Percentiles rank a stretch among this genome's conserved stretches.
phyloP scores from a whole-genome alignment of 2,329 filamentous ascomycete species.

The Trichoderma brevicompactum region DNA sequence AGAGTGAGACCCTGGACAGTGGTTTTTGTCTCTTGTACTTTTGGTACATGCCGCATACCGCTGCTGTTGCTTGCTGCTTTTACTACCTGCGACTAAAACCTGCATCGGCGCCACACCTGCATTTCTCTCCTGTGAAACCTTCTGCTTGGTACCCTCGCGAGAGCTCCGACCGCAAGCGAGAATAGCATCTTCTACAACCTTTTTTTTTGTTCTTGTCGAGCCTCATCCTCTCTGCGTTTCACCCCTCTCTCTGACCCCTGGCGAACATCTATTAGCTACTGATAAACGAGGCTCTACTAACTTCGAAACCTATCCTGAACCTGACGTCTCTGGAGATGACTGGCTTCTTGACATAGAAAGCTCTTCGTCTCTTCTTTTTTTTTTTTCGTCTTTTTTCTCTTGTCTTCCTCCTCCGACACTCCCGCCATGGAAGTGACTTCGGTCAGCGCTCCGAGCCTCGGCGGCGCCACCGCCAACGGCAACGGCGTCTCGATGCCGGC shows the following conservation, averaged over 20 bases:
- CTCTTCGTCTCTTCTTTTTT: conserved; percentile 28
- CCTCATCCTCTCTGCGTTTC: not conserved
- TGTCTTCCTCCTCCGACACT: conserved; percentile 17
- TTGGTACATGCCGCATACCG: not conserved
- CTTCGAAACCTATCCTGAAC: conserved; percentile 20
- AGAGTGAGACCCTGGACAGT: conserved; percentile 8
- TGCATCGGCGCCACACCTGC: conserved; percentile 20
- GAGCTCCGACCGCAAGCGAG: conserved; percentile 7
- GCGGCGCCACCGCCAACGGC: conserved; percentile 52
- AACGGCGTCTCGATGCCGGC: conserved; percentile 18
- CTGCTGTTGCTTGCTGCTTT: not conserved
- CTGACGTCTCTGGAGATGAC: conserved; percentile 39
- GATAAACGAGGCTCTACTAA: conserved; percentile 12
- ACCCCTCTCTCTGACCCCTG: conserved; percentile 14
- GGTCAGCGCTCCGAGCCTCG: conserved; percentile 53
- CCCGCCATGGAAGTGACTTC: conserved; percentile 59
- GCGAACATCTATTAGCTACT: conserved; percentile 9
- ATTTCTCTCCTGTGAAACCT: conserved; percentile 11
- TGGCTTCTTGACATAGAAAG: conserved; percentile 33
- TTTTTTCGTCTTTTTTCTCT: not conserved
- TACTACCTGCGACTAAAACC: not conserved
- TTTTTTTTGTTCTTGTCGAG: not conserved
- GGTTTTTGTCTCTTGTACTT: not conserved
- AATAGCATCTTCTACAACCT: conserved; percentile 12
- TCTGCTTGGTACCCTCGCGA: not conserved